Conservation (phyloP, 2,329 filamentous ascomycete genomes). For the Geosmithia putterillii region DNA sequence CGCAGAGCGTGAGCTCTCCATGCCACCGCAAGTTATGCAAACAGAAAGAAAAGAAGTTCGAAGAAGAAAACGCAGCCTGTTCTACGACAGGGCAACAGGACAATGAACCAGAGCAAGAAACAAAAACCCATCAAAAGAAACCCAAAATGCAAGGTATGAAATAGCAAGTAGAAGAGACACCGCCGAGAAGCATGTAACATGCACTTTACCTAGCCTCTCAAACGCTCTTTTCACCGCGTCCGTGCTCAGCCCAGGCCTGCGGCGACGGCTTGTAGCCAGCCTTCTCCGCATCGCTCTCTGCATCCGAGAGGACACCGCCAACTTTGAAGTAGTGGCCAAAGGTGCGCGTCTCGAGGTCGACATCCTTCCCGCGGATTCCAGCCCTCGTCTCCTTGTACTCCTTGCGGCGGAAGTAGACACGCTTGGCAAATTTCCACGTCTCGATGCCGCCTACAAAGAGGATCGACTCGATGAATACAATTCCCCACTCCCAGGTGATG, state of each 20-base stretch:
- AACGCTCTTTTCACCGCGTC: not conserved
- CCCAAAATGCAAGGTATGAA: not conserved
- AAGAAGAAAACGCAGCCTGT: not conserved
- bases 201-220: not conserved
- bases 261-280: not conserved
- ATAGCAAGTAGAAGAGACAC: not conserved
- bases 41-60: not conserved
- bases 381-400: conserved; percentile 6
- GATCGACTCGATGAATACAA: conserved; percentile 39
- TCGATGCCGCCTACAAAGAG: conserved; percentile 49
- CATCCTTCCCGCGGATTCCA: not conserved
- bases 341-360: conserved; percentile 6
- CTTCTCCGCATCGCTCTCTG: conserved; percentile 3
- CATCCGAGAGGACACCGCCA: not conserved
- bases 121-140: not conserved
- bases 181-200: not conserved
- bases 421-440: conserved; percentile 45
- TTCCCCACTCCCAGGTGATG: conserved; percentile 49
- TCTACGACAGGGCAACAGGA: too few relatives aligned
- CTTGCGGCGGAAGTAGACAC: conserved; percentile 24
- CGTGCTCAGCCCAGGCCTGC: not conserved
- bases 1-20: not conserved
- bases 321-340: conserved; percentile 5
- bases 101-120: too few relatives aligned
- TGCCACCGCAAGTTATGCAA: not conserved